Evolutionary conservation across 2,329 filamentous ascomycete species (phyloP), one percentile per base, ranked within the genome.

Genomic region (Tolypocladium ophioglossoides): DNA sequence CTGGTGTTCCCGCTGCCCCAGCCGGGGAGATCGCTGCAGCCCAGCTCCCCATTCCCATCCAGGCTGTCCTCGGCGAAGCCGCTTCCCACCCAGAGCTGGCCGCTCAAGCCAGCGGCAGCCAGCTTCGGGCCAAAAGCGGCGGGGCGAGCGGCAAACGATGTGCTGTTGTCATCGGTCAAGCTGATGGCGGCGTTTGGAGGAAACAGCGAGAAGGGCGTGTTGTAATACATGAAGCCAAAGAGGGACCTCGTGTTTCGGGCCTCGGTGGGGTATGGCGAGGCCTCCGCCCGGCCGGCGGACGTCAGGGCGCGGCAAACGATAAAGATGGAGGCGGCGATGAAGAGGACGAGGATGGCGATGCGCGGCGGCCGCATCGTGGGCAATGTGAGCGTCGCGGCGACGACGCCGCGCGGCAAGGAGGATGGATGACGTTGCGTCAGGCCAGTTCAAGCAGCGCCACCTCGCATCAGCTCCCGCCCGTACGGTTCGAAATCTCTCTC

Each of bases 91-190:
- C 92, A 97, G 52, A 99, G 75, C 66, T 91, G 87, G 18, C 91
- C 91, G 65, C 89, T 95, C 59, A 97, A 72, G 30, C 94, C 92
- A 55, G 80, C 83, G 14, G 76, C 70, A 0, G 88, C 88, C 40
- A 99, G 74, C 40, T 81, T 74, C 5, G 94, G 90, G 0, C 94
- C 94, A 72, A 97, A 99, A 40, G 90, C 91, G 52, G 94, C 94
- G 56, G 94, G 94, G 50, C 94, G 81, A 46, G 94, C 91, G 54
- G 95, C 79, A 73, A 99, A 99, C 62, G 95, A 95, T 14, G 94
- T 99, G 61, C 90, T 96, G 71, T 99, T 99, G 72, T 99, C 94
- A 70, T 97, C 91, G 65, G 91, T 96, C 57, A 99, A 80, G 69
- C 89, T 96, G 68, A 99, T 96, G 64, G 95, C 88, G 50, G 94